Base-by-base conservation (phyloP, 2,329 filamentous ascomycete genomes). In the Penicillium polonicum region DNA sequence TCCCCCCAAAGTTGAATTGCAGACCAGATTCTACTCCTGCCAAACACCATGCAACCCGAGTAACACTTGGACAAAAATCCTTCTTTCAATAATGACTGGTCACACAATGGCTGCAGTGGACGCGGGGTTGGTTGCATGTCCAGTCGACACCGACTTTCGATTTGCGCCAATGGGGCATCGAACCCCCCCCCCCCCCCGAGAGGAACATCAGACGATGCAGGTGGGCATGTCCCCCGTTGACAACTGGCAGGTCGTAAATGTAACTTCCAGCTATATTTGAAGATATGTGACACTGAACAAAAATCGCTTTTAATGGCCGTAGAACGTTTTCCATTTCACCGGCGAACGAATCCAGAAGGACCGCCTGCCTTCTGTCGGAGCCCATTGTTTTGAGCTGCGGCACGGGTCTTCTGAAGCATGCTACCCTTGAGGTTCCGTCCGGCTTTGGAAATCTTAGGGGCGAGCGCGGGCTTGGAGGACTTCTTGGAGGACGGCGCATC, bases 371-470 rank as follows among this genome's bases (percentile, higher is more conserved):
- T 72, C 55, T 74, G 73, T 60, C 74, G 70, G 55, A 78, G 58
- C 7, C 75, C 74, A 51, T 73, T 73, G 38, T 70, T 62, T 43
- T 65, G 60, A 1, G 65, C 70, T 15, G 66, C 72, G 45, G 64
- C 73, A 48, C 72, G 70, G 43, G 67, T 60, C 46, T 71, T 68
- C 31, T 72, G 70, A 42, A 79, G 64, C 77, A 76, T 79, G 46
- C 64, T 70, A 33, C 77, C 72, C 54, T 69, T 73, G 27, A 77
- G 61, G 52, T 69, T 71, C 29, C 68, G 71, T 49, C 76, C 75
- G 6, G 61, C 52, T 57, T 75, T 76, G 10, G 76, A 79, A 2
- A 74, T 72, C 62, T 79, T 82, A 0, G 82, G 81, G 7, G 77
- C 65, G n/a, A 77, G 61, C 42, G 73, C 67, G 19, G 78, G 65